Evolutionary conservation across 352 stramenopile species (phyloP).

Genomic region (Pythium guiyangense): DNA sequence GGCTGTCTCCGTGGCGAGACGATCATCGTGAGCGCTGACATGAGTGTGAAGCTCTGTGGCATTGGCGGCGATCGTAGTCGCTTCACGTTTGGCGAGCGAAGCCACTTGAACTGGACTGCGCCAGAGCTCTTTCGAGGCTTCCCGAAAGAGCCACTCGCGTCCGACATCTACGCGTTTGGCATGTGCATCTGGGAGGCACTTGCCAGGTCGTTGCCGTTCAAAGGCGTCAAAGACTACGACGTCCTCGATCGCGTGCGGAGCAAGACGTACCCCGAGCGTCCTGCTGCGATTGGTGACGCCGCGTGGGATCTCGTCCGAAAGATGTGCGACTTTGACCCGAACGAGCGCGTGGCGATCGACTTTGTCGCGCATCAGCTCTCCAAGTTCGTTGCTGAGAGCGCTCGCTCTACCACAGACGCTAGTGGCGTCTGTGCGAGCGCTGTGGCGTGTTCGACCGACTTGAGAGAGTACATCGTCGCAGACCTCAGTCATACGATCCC

Average conservation of each 20-base stretch:
- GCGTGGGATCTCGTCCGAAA: slow-evolving; percentile 11
- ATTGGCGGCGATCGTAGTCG: slow-evolving; percentile 4
- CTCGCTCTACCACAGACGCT: not conserved
- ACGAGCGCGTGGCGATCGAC: slow-evolving; percentile 9
- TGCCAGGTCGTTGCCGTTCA: slow-evolving; percentile 4
- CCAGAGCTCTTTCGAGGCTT: slow-evolving; percentile 10
- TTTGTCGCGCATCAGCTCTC: slow-evolving; percentile 10
- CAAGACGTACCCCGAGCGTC: not conserved
- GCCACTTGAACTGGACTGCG: slow-evolving; percentile 12
- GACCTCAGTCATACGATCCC: not conserved
- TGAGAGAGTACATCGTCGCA: not conserved
- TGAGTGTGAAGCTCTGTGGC: slow-evolving; percentile 8
- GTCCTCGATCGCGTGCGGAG: not conserved
- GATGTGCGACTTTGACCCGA: slow-evolving; percentile 13
- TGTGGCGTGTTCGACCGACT: not conserved
- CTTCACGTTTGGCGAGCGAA: not conserved
- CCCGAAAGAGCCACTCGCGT: slow-evolving; percentile 8
- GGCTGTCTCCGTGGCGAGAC: slow-evolving; percentile 7
- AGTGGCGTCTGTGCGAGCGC: not conserved
- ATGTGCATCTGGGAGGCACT: slow-evolving; percentile 18
- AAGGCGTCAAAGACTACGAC: too few species aligned
- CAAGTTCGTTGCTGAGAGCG: not conserved
- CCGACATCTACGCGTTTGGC: slow-evolving; percentile 25
- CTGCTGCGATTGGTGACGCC: not conserved
- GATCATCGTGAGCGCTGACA: slow-evolving; percentile 8